Conservation (phyloP, 2,329 filamentous ascomycete species). For the Pseudogymnoascus sp. region DNA sequence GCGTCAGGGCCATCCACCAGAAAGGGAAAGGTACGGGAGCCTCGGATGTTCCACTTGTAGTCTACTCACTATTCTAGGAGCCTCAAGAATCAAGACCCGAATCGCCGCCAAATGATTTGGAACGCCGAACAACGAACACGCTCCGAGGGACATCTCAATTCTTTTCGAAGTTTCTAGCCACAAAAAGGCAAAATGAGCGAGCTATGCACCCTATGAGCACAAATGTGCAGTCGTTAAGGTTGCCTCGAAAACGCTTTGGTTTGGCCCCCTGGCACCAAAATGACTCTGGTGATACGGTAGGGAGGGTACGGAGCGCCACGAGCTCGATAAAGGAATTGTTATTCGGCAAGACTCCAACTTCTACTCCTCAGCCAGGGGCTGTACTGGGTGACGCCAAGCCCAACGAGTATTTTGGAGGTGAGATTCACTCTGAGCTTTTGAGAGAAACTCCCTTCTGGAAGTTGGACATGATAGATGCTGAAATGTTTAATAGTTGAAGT, state of each 20-base stretch:
- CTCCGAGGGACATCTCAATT: neutral
- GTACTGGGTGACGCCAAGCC: neutral
- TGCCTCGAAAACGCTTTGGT: constrained; percentile 20
- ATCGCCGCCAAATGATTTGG: neutral
- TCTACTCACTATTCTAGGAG: neutral
- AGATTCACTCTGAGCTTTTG: neutral
- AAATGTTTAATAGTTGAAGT: constrained; percentile 20
- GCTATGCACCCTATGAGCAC: constrained; percentile 12
- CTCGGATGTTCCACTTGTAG: too few relatives aligned
- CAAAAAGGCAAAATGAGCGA: neutral
- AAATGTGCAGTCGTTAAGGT: constrained; percentile 6
- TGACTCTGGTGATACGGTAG: constrained; percentile 23
- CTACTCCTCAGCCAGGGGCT: constrained; percentile 20
- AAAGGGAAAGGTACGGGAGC: neutral
- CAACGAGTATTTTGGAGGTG: neutral
- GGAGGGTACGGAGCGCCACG: constrained; percentile 21
- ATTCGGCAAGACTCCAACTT: constrained; percentile 23
- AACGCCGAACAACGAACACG: neutral
- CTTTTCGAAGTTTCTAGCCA: neutral
- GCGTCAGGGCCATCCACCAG: neutral
- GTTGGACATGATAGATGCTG: constrained; percentile 16
- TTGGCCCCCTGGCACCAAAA: constrained; percentile 28
- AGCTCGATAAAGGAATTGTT: constrained; percentile 26
- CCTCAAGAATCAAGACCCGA: neutral
- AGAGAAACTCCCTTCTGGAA: neutral